phyloP scores from a whole-genome alignment of 2,329 filamentous ascomycete species.

The Arthrobotrys iridis region DNA sequence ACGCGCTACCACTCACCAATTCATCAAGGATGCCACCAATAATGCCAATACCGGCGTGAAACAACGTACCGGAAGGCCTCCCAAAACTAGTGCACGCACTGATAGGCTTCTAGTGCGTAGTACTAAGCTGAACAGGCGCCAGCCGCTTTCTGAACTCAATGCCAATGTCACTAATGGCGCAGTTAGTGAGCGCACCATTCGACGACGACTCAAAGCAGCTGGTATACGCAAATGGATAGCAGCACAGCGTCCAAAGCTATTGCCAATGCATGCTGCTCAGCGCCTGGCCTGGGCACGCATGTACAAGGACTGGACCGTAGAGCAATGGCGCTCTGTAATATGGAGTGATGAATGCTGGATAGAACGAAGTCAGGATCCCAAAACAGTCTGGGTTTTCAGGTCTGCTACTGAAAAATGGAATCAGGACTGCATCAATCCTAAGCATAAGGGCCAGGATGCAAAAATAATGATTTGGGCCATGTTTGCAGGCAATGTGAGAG shows the following conservation, averaged over 20 bases:
- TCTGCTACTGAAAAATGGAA: background rate
- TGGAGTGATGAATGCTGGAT: slow-evolving; percentile 7
- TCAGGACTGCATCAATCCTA: background rate
- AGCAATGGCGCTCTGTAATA: background rate
- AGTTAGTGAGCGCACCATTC: background rate
- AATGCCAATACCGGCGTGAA: background rate
- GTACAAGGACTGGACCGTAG: background rate
- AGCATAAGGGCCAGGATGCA: background rate
- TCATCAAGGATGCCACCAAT: background rate
- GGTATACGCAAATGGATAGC: background rate
- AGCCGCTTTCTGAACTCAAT: background rate
- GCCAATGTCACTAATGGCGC: background rate
- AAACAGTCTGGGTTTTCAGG: background rate
- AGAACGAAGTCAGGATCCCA: background rate
- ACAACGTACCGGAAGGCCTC: background rate
- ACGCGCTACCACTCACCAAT: background rate
- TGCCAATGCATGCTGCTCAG: background rate
- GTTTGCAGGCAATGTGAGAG: background rate
- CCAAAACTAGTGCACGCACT: background rate
- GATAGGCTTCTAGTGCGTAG: background rate
- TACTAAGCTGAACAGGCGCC: background rate
- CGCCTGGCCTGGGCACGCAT: background rate
- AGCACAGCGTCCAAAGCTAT: background rate
- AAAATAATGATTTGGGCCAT: background rate
- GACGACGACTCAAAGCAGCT: background rate